phyloP scores from a whole-genome alignment of 352 stramenopile genomes.

The Phytophthora pini region DNA sequence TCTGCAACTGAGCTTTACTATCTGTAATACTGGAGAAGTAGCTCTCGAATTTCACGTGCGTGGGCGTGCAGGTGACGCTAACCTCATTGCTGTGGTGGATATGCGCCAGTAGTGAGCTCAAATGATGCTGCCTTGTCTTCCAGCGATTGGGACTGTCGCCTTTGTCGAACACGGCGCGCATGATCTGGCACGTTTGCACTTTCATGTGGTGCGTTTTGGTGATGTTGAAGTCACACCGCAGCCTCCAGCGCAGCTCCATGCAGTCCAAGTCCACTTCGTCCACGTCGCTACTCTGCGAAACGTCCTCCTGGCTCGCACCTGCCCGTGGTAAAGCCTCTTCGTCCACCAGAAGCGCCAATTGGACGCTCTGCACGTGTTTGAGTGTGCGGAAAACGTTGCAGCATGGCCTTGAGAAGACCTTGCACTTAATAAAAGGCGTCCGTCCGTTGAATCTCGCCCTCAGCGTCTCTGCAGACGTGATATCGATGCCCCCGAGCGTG shows the following conservation, averaged over 20 bases:
- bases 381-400: conserved; percentile 85
- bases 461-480: conserved; percentile 27
- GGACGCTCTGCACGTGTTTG: conserved; percentile 81
- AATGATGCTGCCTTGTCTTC: conserved; percentile 74
- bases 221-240: conserved; percentile 87
- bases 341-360: conserved; percentile 69
- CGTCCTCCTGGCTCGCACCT: conserved; percentile 32
- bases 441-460: conserved; percentile 30
- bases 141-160: conserved; percentile 54
- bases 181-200: conserved; percentile 75
- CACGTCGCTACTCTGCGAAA: conserved; percentile 31
- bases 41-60: conserved; percentile 83
- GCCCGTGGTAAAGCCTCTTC: conserved; percentile 33
- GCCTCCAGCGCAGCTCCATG: conserved; percentile 67
- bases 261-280: conserved; percentile 72
- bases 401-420: conserved; percentile 79
- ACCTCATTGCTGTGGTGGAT: conserved; percentile 87
- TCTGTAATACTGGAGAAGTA: conserved; percentile 69
- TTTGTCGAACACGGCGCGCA: conserved; percentile 83
- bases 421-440: conserved; percentile 72
- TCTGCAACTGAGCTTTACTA: conserved; percentile 83
- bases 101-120: conserved; percentile 76
- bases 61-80: conserved; percentile 64
- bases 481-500: conserved; percentile 24
- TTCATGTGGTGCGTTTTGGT: conserved; percentile 90